These are phyloP conservation scores for Podila clonocystis DNA, from an alignment of 192 early-diverging fungal genomes.

Conservation along the genomic window DNA sequence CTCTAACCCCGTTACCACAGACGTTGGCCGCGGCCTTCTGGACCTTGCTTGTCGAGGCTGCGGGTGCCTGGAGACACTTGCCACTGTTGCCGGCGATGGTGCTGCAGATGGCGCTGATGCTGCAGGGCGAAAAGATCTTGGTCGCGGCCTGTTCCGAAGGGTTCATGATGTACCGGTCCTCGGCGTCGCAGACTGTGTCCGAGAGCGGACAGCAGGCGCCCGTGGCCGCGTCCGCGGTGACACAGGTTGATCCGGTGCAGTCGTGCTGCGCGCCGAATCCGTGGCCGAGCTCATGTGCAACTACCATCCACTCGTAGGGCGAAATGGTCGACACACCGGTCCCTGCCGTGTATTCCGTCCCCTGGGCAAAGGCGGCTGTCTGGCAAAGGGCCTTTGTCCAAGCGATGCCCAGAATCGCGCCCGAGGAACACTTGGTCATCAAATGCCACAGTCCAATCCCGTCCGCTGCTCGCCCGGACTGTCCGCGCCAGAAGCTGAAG, in stretches of 20 bases:
- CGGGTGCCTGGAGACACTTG: neutral
- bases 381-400: conserved; percentile 83
- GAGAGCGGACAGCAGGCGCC: conserved; percentile 77
- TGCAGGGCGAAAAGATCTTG: conserved; percentile 65
- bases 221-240: conserved; percentile 40
- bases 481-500: conserved; percentile 88
- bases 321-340: conserved; percentile 85
- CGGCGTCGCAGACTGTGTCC: conserved; percentile 67
- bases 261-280: conserved; percentile 86
- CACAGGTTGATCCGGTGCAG: conserved; percentile 74
- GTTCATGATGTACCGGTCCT: conserved; percentile 74
- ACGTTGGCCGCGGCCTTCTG: conserved; percentile 56
- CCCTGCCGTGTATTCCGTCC: conserved; percentile 71
- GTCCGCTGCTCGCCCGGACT: conserved; percentile 58
- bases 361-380: conserved; percentile 56
- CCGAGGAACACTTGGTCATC: conserved; percentile 78
- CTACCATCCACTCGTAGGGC: conserved; percentile 90
- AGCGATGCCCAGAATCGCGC: conserved; percentile 76
- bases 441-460: conserved; percentile 89
- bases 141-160: conserved; percentile 70
- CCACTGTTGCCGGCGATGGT: conserved; percentile 7
- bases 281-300: conserved; percentile 94
- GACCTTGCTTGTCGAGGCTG: neutral
- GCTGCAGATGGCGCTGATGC: conserved; percentile 35
- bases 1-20: conserved; percentile 94